Conservation (phyloP, 2,329 filamentous ascomycete genomes). For the Escovopsis weberi region DNA sequence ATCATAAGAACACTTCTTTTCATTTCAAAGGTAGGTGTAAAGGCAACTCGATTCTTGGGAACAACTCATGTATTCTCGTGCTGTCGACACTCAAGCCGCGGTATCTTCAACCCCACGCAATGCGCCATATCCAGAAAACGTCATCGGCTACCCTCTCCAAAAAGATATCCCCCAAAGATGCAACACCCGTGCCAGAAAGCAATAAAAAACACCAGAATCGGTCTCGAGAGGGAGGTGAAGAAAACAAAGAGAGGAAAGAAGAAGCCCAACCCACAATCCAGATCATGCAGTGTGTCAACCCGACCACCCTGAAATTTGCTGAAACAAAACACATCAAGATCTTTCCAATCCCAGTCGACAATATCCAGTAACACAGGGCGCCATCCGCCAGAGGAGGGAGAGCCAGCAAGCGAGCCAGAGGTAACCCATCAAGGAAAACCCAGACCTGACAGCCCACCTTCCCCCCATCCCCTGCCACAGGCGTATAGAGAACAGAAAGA, state of each 20-base stretch:
- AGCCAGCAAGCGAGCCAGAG: neutral
- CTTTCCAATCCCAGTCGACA: slow-evolving; percentile 11
- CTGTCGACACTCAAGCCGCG: slow-evolving; percentile 17
- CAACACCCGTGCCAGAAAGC: slow-evolving; percentile 22
- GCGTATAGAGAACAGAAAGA: slow-evolving; percentile 9
- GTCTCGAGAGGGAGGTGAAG: too few relatives aligned
- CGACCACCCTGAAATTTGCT: slow-evolving; percentile 19
- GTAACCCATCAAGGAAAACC: neutral
- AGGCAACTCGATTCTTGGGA: slow-evolving; percentile 5
- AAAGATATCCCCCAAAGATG: slow-evolving; percentile 13
- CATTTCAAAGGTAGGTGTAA: neutral
- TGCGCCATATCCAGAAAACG: slow-evolving; percentile 19
- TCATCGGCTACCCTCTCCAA: slow-evolving; percentile 12
- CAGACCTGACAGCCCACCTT: neutral
- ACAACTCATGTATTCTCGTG: slow-evolving; percentile 26
- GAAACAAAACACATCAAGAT: slow-evolving; percentile 12
- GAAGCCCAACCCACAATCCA: slow-evolving; percentile 17
- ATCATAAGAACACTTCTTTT: too few relatives aligned
- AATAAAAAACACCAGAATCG: slow-evolving; percentile 13
- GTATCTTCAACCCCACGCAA: slow-evolving; percentile 16
- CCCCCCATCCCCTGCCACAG: slow-evolving; percentile 8
- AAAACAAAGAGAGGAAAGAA: neutral
- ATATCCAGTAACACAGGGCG: slow-evolving; percentile 14
- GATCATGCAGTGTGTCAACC: slow-evolving; percentile 18
- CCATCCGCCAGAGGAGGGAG: neutral